These are phyloP conservation scores for Hyaloperonospora brassicae DNA, from an alignment of 352 stramenopile genomes.

Conservation along the genomic window DNA sequence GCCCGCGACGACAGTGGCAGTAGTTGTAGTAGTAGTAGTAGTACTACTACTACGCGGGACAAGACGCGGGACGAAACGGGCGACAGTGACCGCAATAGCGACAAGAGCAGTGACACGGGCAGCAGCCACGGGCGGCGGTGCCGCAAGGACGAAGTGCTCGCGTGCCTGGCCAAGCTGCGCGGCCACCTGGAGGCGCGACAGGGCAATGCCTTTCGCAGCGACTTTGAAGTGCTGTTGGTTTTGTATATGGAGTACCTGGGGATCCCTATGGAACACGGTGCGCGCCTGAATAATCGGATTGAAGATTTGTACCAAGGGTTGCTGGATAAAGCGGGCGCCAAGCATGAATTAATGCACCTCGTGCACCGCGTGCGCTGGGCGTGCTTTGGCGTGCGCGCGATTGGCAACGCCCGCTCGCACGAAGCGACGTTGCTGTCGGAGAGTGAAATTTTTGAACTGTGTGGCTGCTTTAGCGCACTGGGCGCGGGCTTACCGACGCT, in stretches of 20 bases:
- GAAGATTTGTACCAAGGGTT: conserved; percentile 27
- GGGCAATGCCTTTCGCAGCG: conserved; percentile 22
- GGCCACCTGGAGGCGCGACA: conserved; percentile 13
- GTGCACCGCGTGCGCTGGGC: conserved; percentile 26
- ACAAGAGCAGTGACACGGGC: no score
- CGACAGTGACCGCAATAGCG: no score
- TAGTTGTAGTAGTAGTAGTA: no score
- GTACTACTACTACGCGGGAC: no score
- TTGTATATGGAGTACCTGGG: conserved; percentile 26
- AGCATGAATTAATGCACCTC: conserved; percentile 24
- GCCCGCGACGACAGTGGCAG: conserved; percentile 3
- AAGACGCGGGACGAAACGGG: no score
- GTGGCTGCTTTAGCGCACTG: conserved; percentile 28
- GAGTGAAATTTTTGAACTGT: conserved; percentile 25
- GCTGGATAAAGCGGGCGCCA: conserved; percentile 14
- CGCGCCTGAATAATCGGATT: conserved; percentile 24
- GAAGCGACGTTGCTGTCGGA: conserved; percentile 20
- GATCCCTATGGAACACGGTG: conserved; percentile 16
- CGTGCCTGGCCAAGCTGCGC: conserved; percentile 12
- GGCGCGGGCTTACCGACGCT: conserved; percentile 23
- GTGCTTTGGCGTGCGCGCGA: conserved; percentile 22
- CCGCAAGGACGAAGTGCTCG: conserved; percentile 6
- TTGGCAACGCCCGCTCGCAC: conserved; percentile 22
- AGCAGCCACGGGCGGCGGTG: no score
- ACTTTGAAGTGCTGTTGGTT: conserved; percentile 23